Conservation (phyloP, 805 yeast species). For the Cyberlindnera japonica region DNA sequence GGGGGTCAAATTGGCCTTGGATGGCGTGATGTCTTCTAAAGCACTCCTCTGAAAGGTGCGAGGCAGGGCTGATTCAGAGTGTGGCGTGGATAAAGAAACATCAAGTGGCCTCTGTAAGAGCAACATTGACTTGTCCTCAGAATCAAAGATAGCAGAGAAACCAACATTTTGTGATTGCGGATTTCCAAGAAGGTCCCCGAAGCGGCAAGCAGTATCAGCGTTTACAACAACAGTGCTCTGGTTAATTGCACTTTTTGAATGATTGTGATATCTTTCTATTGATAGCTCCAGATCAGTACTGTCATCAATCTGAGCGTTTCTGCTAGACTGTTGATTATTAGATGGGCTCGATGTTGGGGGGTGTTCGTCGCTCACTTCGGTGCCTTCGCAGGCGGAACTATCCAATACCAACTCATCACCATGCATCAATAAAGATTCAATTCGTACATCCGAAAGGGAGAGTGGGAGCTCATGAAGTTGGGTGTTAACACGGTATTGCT, state of each 20-base stretch:
- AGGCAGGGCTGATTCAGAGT: too few relatives aligned
- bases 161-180: background rate
- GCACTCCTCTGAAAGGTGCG: too few relatives aligned
- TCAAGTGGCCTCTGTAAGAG: background rate
- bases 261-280: background rate
- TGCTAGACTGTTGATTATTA: too few relatives aligned
- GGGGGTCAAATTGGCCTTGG: too few relatives aligned
- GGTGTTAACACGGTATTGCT: background rate
- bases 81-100: too few relatives aligned
- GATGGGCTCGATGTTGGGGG: too few relatives aligned
- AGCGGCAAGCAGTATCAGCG: background rate
- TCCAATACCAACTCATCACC: slow-evolving; percentile 3
- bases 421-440: slow-evolving; percentile 2
- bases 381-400: too few relatives aligned
- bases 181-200: background rate
- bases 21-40: too few relatives aligned
- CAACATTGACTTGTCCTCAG: slow-evolving; percentile 12
- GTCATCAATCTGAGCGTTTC: too few relatives aligned
- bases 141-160: slow-evolving; percentile 16
- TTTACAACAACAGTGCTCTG: background rate
- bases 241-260: background rate
- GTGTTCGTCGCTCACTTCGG: too few relatives aligned
- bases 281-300: too few relatives aligned
- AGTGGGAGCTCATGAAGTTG: background rate
- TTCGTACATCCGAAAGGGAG: slow-evolving; percentile 3